These are phyloP conservation scores for Parafenestella ontariensis DNA, from an alignment of 2,329 filamentous ascomycete genomes.

Conservation along the genomic window DNA sequence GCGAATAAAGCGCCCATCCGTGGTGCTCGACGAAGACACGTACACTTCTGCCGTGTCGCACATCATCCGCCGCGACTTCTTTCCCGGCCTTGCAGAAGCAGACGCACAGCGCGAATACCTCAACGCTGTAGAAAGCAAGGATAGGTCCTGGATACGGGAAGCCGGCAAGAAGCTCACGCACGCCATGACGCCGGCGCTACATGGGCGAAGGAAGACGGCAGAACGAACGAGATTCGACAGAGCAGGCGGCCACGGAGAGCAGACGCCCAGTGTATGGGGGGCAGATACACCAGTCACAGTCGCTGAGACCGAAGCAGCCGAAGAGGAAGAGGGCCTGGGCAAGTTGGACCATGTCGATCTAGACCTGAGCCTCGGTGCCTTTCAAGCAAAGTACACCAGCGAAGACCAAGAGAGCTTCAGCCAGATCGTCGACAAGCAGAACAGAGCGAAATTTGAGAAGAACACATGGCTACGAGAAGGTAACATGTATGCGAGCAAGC, in stretches of 20 bases:
- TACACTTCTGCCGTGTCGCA: conserved; percentile 90
- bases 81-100: conserved; percentile 85
- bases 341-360: conserved; percentile 68
- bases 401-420: conserved; percentile 99
- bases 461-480: conserved; percentile 88
- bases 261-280: conserved; percentile 70
- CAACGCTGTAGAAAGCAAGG: conserved; percentile 84
- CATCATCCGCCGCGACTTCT: conserved; percentile 97
- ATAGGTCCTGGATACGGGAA: conserved; percentile 84
- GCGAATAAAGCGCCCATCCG: conserved; percentile 87
- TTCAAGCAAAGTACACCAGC: conserved; percentile 93
- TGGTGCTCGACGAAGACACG: conserved; percentile 89
- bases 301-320: conserved; percentile 43
- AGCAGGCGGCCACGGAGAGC: conserved; percentile 37
- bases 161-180: conserved; percentile 70
- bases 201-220: conserved; percentile 48
- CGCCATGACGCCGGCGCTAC: conserved; percentile 80
- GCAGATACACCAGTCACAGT: conserved; percentile 75
- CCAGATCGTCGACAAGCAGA: conserved; percentile 87
- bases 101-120: conserved; percentile 92
- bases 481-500: conserved; percentile 77
- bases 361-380: conserved; percentile 80
- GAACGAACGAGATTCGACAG: conserved; percentile 30
- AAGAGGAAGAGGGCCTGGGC: conserved; percentile 42
- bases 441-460: conserved; percentile 81